phyloP scores from a whole-genome alignment of 495 filamentous ascomycete species.

The Aspergillus bridgeri region DNA sequence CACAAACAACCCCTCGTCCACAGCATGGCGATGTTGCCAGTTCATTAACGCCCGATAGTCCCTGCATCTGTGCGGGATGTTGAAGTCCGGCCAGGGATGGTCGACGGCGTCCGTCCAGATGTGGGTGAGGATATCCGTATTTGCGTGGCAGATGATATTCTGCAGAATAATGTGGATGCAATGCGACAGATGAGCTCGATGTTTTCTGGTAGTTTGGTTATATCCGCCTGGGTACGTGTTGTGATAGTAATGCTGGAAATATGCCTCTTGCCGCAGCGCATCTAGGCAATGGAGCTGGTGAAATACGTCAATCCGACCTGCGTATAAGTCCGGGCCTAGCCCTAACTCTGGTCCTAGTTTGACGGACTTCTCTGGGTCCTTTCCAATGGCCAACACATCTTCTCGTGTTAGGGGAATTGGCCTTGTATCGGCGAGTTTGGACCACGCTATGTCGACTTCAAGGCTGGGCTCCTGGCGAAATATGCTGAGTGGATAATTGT shows the following conservation, averaged over 20 bases:
- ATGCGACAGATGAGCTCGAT: slow-evolving; percentile 24
- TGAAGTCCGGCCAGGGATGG: slow-evolving; percentile 33
- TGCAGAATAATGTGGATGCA: slow-evolving; percentile 35
- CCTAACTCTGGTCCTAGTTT: slow-evolving; percentile 13
- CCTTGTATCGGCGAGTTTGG: neutral
- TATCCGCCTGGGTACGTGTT: neutral
- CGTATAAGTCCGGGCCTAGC: slow-evolving; percentile 33
- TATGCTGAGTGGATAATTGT: neutral
- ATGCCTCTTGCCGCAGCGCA: slow-evolving; percentile 20
- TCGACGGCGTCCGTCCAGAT: slow-evolving; percentile 22
- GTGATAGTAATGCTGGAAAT: slow-evolving; percentile 28
- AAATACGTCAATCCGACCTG: slow-evolving; percentile 32
- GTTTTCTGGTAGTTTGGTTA: neutral
- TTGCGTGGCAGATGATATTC: slow-evolving; percentile 31
- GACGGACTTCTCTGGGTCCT: neutral
- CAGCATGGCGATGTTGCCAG: slow-evolving; percentile 7
- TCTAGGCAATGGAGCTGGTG: slow-evolving; percentile 37
- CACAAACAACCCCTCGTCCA: neutral
- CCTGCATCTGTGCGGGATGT: slow-evolving; percentile 22
- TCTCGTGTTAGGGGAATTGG: neutral
- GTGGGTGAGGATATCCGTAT: slow-evolving; percentile 28
- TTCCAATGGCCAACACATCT: neutral
- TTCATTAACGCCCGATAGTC: slow-evolving; percentile 22
- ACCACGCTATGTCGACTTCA: neutral
- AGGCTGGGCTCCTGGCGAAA: neutral